phyloP scores from a whole-genome alignment of 169 alveolate species.

The Plasmodium gaboni region DNA sequence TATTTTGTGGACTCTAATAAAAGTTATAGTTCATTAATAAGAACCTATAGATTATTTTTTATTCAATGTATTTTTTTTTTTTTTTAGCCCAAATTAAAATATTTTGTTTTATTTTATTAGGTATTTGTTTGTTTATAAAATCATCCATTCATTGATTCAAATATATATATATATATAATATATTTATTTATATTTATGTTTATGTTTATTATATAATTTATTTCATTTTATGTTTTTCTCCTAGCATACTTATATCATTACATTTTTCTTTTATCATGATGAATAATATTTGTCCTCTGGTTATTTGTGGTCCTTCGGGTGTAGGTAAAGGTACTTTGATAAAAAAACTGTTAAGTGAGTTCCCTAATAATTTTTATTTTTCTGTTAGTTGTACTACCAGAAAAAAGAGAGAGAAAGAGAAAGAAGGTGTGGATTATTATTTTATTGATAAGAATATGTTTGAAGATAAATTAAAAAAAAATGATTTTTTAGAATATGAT shows the following conservation, averaged over 20 bases:
- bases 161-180: no score
- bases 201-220: no score
- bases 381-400: conserved; percentile 92
- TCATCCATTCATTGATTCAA: neutral
- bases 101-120: no score
- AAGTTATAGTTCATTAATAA: no score
- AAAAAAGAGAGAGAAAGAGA: conserved; percentile 88
- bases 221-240: no score
- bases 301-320: conserved; percentile 94
- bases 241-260: no score
- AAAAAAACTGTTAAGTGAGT: conserved; percentile 78
- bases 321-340: conserved; percentile 93
- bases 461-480: conserved; percentile 81
- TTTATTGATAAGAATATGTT: conserved; percentile 88
- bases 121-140: no score
- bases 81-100: no score
- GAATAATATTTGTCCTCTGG: conserved; percentile 81
- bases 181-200: no score
- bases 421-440: conserved; percentile 88
- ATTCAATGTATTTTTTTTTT: no score
- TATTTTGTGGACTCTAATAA: no score
- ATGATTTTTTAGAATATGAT: conserved; percentile 88
- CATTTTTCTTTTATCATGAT: neutral
- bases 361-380: conserved; percentile 82
- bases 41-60: no score